Evolutionary conservation across 1,284 basidiomycete species (phyloP).

Genomic region (Cutaneotrichosporon sp.): DNA sequence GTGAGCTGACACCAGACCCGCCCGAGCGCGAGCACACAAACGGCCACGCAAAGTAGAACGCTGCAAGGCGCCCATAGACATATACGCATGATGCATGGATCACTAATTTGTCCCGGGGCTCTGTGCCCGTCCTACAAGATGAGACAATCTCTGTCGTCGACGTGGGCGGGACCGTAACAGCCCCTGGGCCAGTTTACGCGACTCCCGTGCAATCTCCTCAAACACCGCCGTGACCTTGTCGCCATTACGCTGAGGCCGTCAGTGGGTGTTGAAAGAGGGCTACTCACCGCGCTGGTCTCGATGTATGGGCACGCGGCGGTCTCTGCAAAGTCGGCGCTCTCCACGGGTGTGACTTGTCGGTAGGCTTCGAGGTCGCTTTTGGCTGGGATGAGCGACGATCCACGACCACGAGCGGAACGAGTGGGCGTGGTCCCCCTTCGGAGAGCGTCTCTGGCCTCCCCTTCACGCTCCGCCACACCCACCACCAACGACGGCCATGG

Average conservation of each 20-base stretch:
- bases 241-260: constrained; percentile 19
- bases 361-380: constrained; percentile 35
- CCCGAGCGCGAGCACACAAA: constrained; percentile 1
- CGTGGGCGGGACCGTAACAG: neutral
- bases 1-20: constrained; percentile 4
- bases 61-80: too few relatives aligned
- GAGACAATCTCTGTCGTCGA: constrained; percentile 19
- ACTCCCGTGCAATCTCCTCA: constrained; percentile 11
- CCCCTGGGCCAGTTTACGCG: neutral
- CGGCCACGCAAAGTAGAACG: neutral
- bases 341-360: constrained; percentile 22
- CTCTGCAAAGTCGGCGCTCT: constrained; percentile 22
- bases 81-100: neutral
- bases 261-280: neutral
- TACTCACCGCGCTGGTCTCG: constrained; percentile 39
- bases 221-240: constrained; percentile 25
- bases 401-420: too few relatives aligned
- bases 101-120: neutral
- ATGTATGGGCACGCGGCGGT: constrained; percentile 26
- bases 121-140: constrained; percentile 15
- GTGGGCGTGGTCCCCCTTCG: neutral
- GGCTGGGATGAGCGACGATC: constrained; percentile 30
- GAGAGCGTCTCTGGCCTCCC: neutral
- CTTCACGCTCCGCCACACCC: constrained; percentile 15
- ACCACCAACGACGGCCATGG: constrained; percentile 42